phyloP scores from a whole-genome alignment of 805 yeast species.

The Cyberlindnera subsufficiens region DNA sequence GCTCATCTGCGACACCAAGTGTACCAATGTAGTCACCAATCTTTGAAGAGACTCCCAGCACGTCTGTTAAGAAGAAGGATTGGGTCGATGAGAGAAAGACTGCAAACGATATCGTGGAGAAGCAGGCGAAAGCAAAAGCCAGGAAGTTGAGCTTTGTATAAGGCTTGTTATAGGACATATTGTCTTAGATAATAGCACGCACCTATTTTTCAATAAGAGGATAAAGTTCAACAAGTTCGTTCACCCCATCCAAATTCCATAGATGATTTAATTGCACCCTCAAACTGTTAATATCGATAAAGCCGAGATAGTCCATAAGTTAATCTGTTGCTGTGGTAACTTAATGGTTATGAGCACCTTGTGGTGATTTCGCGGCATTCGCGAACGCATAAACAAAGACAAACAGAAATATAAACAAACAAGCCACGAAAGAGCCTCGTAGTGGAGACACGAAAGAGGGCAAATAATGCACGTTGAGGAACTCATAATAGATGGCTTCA shows the following conservation, averaged over 20 bases:
- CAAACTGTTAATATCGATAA: no score
- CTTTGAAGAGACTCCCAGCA: conserved; percentile 25
- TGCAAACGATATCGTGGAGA: conserved; percentile 33
- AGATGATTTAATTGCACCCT: no score
- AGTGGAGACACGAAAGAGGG: background rate
- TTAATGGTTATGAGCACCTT: no score
- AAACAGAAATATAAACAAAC: conserved; percentile 1
- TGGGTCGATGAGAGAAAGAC: conserved; percentile 39
- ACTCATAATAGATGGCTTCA: conserved; percentile 93
- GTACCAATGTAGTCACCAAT: conserved; percentile 43
- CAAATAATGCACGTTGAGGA: conserved; percentile 63
- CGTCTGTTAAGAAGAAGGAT: conserved; percentile 36
- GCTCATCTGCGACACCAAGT: conserved; percentile 53
- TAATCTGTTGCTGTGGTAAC: no score
- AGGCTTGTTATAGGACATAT: conserved; percentile 7
- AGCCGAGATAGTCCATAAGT: no score
- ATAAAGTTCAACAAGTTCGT: no score
- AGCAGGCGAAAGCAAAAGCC: conserved; percentile 32
- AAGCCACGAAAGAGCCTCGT: background rate
- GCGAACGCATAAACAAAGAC: conserved; percentile 12
- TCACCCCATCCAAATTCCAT: no score
- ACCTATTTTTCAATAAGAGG: no score
- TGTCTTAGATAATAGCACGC: background rate
- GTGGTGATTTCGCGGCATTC: no score
- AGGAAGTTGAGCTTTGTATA: conserved; percentile 24